Conservation (phyloP, 2,329 filamentous ascomycete species). For the Pseudogymnoascus sp. region DNA sequence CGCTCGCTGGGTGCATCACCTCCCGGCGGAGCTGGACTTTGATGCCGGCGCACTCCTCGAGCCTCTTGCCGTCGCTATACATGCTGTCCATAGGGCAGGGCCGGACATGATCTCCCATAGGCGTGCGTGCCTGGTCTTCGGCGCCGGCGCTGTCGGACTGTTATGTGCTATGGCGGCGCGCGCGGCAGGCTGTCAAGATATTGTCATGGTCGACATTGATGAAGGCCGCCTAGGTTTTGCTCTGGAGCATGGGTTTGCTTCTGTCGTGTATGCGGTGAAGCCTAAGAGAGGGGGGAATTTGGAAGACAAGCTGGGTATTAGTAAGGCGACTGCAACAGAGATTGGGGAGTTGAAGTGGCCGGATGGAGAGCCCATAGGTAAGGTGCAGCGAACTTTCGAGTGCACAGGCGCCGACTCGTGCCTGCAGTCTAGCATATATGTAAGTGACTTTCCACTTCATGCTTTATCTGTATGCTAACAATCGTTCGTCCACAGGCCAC, state of each 20-base stretch:
- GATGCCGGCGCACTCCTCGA: constrained; percentile 51
- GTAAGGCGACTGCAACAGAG: constrained; percentile 39
- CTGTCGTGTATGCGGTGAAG: constrained; percentile 43
- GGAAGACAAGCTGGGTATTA: constrained; percentile 46
- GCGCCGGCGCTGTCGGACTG: constrained; percentile 53
- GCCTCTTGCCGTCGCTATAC: constrained; percentile 52
- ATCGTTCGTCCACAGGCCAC: constrained; percentile 36
- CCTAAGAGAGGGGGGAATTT: constrained; percentile 39
- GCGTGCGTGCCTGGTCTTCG: constrained; percentile 44
- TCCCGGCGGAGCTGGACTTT: constrained; percentile 40
- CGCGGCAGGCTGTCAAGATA: constrained; percentile 49
- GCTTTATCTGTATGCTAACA: too few species aligned
- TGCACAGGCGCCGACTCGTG: constrained; percentile 51
- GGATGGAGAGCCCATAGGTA: background rate
- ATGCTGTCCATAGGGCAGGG: constrained; percentile 42
- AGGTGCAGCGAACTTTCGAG: constrained; percentile 35
- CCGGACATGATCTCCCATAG: constrained; percentile 29
- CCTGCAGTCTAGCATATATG: constrained; percentile 48
- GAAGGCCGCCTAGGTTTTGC: constrained; percentile 51
- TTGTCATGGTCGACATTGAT: constrained; percentile 34
- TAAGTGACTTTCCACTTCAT: constrained; percentile 15
- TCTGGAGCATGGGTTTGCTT: constrained; percentile 46
- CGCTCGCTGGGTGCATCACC: constrained; percentile 47
- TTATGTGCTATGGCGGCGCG: constrained; percentile 54
- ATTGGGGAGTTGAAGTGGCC: constrained; percentile 20